Evolutionary conservation across 768 basidiomycete species (phyloP), one percentile per base, ranked within the genome.

Genomic region (Naganishia vaughanmartiniae): DNA sequence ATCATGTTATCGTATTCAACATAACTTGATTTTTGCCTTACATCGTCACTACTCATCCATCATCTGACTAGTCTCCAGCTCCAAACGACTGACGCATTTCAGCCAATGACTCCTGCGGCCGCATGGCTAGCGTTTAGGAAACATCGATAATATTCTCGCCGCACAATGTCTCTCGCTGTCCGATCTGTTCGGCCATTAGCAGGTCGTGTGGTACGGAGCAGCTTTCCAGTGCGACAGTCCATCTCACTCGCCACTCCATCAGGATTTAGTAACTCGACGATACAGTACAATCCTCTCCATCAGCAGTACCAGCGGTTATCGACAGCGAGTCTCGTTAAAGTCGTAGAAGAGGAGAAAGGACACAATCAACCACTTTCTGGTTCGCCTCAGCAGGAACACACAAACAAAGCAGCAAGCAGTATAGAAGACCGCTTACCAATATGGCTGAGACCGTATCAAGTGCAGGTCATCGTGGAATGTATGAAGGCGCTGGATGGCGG

Each of bases 381-480:
- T 4, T 7, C 48, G 7, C 21, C n/a, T 9, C 17, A 7, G 21
- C 46, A 5, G 5, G 46, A 17, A 15, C 15, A 10, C 9, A 7
- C 46, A 7, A 51, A 12, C 6, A 26, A 51, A 4, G 21, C 24
- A 55, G 7, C 28, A 31, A 55, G 4, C 54, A 55, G 33, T 34
- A 14, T 55, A 30, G 14, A 11, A 6, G 31, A 58, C 21, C 34
- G 57, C 33, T 57, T 69, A 2, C 68, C 68, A 19, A 5, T 30
- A 46, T 53, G 45, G 42, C 56, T 69, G 26, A 34, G 94, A n/a
- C 92, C 93, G 0, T 97, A 97, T 79, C 94, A 97, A 76, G 86
- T 90, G 73, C 84, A 86, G 11, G 93, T 92, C 77, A 83, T 97
- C 31, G 83, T 87, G 17, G 87, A 90, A 4, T 94, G 93, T 78